Evolutionary conservation across 768 basidiomycete genomes (phyloP), one percentile per base, ranked within the genome.

Genomic region (Tephrocybe sp.): DNA sequence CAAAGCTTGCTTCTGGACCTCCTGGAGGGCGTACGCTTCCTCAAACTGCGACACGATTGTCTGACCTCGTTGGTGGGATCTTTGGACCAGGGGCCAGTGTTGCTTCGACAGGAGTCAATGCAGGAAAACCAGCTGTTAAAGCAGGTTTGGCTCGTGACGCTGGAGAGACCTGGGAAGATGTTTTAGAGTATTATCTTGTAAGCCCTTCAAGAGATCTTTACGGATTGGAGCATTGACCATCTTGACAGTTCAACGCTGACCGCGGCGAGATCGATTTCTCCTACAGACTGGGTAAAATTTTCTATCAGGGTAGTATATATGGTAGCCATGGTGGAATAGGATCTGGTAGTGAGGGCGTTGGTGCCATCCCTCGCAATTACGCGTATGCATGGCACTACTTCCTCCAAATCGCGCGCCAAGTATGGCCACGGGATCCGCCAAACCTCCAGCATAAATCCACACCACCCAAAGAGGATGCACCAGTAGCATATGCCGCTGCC

Each of bases 11-110:
- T 32, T 78, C 88, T 1, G 96, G 97, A 7, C 93, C 97, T 20
- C 93, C 94, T 3, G 95, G 94, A 5, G 97, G 97, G 4, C 77
- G 83, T 9, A 90, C 90, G 0, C 74, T 99, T 2, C 91, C 93
- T 0, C 82, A 89, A 42, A 86, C 89, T 0, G 75, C 90, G 15
- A 88, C 90, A 0, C 78, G 86, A 4, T 73, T 98, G 2, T 96
- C 95, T 1, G 97, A 98, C 68, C 77, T 96, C 3, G 83, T 76
- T 8, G 97, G 96, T 14, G 97, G 97, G 5, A 83, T 91, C n/a
- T 98, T 88, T 63, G 97, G 97, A 2, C 89, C 90, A 14, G 94
- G 96, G 42, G 93, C 96, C 2, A 95, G 93, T 51, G 91, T 93
- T 44, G 92, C 93, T 7, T 95, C 92, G 0, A 93, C 93, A 0